Conservation (phyloP, 495 filamentous ascomycete genomes). For the Talaromyces stipitatus region DNA sequence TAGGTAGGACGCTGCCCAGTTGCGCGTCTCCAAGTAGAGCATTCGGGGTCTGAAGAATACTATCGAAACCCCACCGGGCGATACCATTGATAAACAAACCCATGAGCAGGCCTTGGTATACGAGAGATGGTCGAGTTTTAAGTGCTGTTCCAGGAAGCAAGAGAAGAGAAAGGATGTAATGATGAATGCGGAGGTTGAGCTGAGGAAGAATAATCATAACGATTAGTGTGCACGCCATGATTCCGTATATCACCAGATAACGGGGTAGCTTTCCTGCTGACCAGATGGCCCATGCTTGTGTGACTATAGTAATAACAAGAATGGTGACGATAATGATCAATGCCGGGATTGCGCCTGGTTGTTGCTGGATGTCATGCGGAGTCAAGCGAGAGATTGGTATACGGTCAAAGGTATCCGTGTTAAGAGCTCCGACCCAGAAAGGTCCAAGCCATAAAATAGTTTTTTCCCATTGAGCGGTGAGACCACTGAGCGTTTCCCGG, state of each 20-base stretch:
- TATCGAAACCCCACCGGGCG: slow-evolving; percentile 58
- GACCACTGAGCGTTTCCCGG: slow-evolving; percentile 38
- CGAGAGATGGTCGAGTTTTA: slow-evolving; percentile 47
- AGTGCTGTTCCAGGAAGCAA: slow-evolving; percentile 50
- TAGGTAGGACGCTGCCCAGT: slow-evolving; percentile 38
- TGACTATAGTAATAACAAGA: slow-evolving; percentile 42
- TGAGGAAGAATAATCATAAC: slow-evolving; percentile 45
- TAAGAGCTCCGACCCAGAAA: slow-evolving; percentile 71
- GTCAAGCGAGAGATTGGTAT: slow-evolving; percentile 74
- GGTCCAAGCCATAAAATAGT: slow-evolving; percentile 66
- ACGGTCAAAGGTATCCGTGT: slow-evolving; percentile 66
- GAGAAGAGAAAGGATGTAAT: slow-evolving; percentile 55
- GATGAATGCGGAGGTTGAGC: slow-evolving; percentile 57
- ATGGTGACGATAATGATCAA: slow-evolving; percentile 54
- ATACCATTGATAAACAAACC: slow-evolving; percentile 60
- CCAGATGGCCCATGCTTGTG: slow-evolving; percentile 60
- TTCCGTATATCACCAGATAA: slow-evolving; percentile 60
- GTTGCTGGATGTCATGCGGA: slow-evolving; percentile 62
- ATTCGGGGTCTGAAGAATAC: slow-evolving; percentile 39
- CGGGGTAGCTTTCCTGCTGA: slow-evolving; percentile 55
- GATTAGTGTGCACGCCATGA: slow-evolving; percentile 33
- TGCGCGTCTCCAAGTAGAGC: slow-evolving; percentile 6
- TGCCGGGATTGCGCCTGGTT: slow-evolving; percentile 64
- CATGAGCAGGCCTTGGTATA: slow-evolving; percentile 56
- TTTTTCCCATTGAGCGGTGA: slow-evolving; percentile 64